Conservation (phyloP, 768 basidiomycete genomes). For the Chalciporus chontae region DNA sequence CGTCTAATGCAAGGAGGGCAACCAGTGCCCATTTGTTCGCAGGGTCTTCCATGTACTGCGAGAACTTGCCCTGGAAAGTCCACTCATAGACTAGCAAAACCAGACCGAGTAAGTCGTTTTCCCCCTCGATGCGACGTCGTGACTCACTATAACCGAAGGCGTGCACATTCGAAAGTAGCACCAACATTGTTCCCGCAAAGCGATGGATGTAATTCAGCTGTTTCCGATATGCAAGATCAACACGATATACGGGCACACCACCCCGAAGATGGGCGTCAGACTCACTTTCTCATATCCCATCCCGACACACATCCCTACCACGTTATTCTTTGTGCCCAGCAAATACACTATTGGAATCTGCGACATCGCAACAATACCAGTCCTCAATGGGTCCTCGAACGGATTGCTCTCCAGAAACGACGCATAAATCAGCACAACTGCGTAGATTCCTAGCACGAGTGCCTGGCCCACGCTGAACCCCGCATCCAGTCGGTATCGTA, state of each 20-base stretch:
- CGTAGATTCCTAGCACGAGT: slow-evolving; percentile 36
- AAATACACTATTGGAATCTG: slow-evolving; percentile 44
- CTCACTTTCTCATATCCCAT: slow-evolving; percentile 48
- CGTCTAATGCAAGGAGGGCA: slow-evolving; percentile 33
- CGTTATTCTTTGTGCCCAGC: slow-evolving; percentile 49
- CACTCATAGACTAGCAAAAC: slow-evolving; percentile 25
- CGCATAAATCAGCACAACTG: slow-evolving; percentile 32
- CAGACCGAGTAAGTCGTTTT: neutral
- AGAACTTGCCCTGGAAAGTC: slow-evolving; percentile 22
- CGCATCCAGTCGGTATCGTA: slow-evolving; percentile 32
- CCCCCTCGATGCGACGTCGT: neutral
- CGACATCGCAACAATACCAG: slow-evolving; percentile 37
- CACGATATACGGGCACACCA: neutral
- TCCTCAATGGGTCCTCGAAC: slow-evolving; percentile 32
- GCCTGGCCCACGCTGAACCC: slow-evolving; percentile 38
- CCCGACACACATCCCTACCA: slow-evolving; percentile 37
- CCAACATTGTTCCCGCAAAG: slow-evolving; percentile 43
- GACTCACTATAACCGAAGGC: slow-evolving; percentile 38
- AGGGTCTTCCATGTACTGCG: slow-evolving; percentile 5
- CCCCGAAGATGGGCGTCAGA: neutral
- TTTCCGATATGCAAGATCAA: neutral
- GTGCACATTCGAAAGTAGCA: slow-evolving; percentile 41
- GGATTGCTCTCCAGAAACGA: slow-evolving; percentile 34
- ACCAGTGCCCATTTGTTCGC: slow-evolving; percentile 29
- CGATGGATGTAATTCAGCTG: slow-evolving; percentile 56